phyloP scores from a whole-genome alignment of 2,329 filamentous ascomycete genomes.

The Cytospora chrysosperma region DNA sequence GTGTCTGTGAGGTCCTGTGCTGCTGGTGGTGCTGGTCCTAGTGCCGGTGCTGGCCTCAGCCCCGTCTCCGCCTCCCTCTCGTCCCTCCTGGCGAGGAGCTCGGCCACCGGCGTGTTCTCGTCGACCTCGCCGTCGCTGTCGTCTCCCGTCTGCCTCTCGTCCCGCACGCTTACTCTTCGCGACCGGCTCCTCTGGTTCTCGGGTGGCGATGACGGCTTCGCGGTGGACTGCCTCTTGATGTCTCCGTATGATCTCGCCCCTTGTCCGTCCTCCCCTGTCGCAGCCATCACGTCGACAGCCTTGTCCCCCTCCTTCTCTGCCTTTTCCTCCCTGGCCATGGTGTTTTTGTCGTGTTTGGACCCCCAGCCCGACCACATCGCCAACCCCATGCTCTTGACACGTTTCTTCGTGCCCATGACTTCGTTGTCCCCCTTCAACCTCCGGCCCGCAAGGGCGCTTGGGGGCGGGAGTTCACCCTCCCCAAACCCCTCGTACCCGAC shows the following conservation, averaged over 20 bases:
- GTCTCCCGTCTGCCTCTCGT: conserved; percentile 49
- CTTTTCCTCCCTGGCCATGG: conserved; percentile 59
- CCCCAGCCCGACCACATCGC: conserved; percentile 86
- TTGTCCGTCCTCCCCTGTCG: conserved; percentile 42
- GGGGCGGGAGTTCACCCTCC: conserved; percentile 74
- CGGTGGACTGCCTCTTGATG: conserved; percentile 39
- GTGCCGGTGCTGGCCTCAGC: no score
- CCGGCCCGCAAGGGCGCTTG: conserved; percentile 76
- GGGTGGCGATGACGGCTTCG: conserved; percentile 26
- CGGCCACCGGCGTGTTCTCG: conserved; percentile 43
- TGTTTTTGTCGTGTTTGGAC: conserved; percentile 80
- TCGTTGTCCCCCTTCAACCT: conserved; percentile 49
- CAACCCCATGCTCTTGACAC: conserved; percentile 67
- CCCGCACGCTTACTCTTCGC: conserved; percentile 46
- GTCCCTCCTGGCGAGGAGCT: conserved; percentile 43
- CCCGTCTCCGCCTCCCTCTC: conserved; percentile 36
- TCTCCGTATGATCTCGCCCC: conserved; percentile 44
- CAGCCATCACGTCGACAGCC: conserved; percentile 34
- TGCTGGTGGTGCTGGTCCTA: not conserved
- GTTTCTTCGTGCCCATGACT: conserved; percentile 53
- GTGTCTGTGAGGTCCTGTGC: conserved; percentile 39
- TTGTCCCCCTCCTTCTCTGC: conserved; percentile 38
- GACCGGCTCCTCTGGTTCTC: conserved; percentile 41
- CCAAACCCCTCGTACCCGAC: conserved; percentile 70
- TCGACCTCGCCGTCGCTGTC: conserved; percentile 14